A percentile compares a stretch with the other conserved stretches of the same genome.
Conservation (phyloP, 495 filamentous ascomycete species). For the Margaritispora aquatica region DNA sequence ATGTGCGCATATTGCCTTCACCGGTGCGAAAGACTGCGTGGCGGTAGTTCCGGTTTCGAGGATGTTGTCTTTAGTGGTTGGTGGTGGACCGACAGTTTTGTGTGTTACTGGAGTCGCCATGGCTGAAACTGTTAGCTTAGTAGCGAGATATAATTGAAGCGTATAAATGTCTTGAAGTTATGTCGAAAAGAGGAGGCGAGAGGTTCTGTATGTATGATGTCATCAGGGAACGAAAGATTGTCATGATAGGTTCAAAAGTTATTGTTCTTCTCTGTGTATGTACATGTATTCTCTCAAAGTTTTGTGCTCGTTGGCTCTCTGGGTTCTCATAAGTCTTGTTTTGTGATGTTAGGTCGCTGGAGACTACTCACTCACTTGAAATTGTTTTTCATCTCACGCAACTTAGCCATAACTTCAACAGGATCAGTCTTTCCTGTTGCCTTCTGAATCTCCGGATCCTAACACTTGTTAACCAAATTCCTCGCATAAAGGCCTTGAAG, state of each 20-base stretch:
- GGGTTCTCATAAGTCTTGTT: background rate
- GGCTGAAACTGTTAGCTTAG: too few species aligned
- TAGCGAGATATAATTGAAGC: too few species aligned
- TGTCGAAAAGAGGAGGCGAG: too few species aligned
- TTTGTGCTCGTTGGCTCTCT: constrained; percentile 8
- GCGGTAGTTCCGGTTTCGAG: too few species aligned
- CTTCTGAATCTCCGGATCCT: constrained; percentile 83
- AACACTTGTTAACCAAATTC: background rate
- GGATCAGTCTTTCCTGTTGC: constrained; percentile 77
- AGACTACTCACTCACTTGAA: constrained; percentile 52
- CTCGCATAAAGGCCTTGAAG: background rate
- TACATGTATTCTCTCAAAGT: background rate
- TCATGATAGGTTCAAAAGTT: background rate
- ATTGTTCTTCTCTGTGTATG: background rate
- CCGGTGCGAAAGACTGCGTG: background rate
- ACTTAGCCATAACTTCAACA: constrained; percentile 76
- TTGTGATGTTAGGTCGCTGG: background rate
- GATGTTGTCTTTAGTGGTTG: too few species aligned
- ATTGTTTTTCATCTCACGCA: constrained; percentile 92
- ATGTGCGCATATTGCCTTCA: background rate
- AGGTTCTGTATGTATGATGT: too few species aligned
- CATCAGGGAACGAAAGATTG: too few species aligned
- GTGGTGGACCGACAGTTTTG: too few species aligned
- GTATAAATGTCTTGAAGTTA: too few species aligned
- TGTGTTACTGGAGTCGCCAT: too few species aligned